These are phyloP conservation scores for Pythium pectinolyticum DNA, from an alignment of 352 stramenopile genomes.

Conservation along the genomic window DNA sequence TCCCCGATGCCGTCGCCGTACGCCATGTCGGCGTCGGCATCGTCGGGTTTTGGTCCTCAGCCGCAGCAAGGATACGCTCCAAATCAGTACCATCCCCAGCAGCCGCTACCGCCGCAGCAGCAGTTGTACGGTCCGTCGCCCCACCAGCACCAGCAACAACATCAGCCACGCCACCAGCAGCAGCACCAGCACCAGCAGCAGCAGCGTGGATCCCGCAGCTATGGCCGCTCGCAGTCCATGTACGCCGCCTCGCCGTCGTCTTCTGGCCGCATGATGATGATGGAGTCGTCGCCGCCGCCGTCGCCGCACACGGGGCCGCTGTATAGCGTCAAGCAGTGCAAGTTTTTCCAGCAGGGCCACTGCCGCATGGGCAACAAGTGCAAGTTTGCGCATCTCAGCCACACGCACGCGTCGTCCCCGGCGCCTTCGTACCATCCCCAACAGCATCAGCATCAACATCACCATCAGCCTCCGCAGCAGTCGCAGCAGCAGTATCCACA, in stretches of 20 bases:
- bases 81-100: not conserved
- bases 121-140: too few species aligned
- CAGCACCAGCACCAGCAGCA: conserved; percentile 16
- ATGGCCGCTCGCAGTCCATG: conserved; percentile 21
- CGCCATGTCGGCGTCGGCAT: conserved; percentile 5
- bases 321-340: conserved; percentile 62
- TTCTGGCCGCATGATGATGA: conserved; percentile 22
- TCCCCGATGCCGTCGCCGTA: conserved; percentile 9
- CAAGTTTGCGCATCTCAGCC: conserved; percentile 73
- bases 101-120: not conserved
- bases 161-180: not conserved
- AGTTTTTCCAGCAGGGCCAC: conserved; percentile 84
- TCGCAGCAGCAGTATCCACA: conserved; percentile 2
- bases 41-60: conserved; percentile 5
- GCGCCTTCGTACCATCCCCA: conserved; percentile 8
- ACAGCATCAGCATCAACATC: not conserved
- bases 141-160: conserved; percentile 3
- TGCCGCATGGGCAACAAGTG: conserved; percentile 87
- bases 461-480: not conserved
- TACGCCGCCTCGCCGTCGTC: conserved; percentile 19
- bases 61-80: not conserved
- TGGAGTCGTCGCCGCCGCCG: conserved; percentile 66
- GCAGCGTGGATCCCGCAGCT: conserved; percentile 3
- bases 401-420: conserved; percentile 24
- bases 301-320: conserved; percentile 40